Evolutionary conservation across 208 protist genomes (phyloP).

Genomic region (Porcisia hertigi): DNA sequence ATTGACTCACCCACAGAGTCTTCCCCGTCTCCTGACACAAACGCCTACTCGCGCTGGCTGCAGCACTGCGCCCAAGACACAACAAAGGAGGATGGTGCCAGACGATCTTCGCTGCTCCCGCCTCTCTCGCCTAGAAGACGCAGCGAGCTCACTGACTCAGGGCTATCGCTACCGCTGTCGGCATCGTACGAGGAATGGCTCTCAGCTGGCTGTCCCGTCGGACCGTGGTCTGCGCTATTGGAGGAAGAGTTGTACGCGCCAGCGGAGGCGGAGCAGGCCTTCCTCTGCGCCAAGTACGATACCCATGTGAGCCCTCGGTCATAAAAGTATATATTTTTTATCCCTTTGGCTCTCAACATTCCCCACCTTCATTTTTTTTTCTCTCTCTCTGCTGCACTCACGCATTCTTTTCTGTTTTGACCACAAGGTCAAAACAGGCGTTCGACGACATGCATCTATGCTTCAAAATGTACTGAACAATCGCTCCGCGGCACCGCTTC

Average conservation of each 20-base stretch:
- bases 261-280: slow-evolving; percentile 47
- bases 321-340: background rate
- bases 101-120: background rate
- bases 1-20: background rate
- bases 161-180: slow-evolving; percentile 18
- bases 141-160: slow-evolving; percentile 6
- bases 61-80: slow-evolving; percentile 11
- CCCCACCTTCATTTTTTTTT: background rate
- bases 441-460: background rate
- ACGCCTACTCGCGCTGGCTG: slow-evolving; percentile 24
- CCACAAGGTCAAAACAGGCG: too few species aligned
- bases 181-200: slow-evolving; percentile 63
- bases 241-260: slow-evolving; percentile 63
- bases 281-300: slow-evolving; percentile 58
- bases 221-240: slow-evolving; percentile 56
- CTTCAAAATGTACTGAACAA: background rate
- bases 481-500: background rate
- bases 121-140: background rate
- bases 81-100: background rate
- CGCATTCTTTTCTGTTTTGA: background rate
- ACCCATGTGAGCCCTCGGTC: background rate
- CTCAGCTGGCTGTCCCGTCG: slow-evolving; percentile 46
- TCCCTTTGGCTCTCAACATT: background rate
- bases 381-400: background rate
- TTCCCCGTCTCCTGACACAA: background rate